phyloP scores from a whole-genome alignment of 768 basidiomycete species.

The Russula compacta region DNA sequence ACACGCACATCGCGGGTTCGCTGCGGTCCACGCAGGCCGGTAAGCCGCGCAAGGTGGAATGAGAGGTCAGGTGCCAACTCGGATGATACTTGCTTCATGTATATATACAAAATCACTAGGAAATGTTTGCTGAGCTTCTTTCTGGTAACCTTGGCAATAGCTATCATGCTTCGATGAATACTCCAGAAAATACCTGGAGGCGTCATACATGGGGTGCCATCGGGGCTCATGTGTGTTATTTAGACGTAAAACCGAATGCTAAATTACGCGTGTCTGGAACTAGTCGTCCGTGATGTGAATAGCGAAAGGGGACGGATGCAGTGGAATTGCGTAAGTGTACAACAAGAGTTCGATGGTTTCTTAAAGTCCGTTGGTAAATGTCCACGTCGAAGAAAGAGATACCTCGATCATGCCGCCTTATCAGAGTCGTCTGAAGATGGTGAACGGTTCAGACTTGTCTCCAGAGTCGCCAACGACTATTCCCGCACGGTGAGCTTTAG shows the following conservation, averaged over 20 bases:
- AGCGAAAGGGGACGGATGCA: not conserved
- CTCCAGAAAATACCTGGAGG: not conserved
- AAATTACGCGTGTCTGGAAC: not conserved
- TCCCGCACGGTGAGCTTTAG: not conserved
- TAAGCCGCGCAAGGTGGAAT: constrained; percentile 6
- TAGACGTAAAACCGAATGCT: not conserved
- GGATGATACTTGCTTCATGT: no score
- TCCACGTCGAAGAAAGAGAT: not conserved
- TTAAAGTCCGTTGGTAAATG: not conserved
- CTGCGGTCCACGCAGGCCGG: constrained; percentile 32
- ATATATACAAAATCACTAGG: not conserved
- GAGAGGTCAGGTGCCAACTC: not conserved
- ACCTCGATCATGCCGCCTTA: not conserved
- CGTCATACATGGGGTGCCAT: not conserved
- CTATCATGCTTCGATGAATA: not conserved
- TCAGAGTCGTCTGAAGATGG: constrained; percentile 20
- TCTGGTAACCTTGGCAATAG: not conserved
- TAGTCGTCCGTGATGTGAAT: constrained; percentile 6
- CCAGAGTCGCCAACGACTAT: constrained; percentile 43
- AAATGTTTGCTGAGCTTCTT: not conserved
- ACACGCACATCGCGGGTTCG: constrained; percentile 53
- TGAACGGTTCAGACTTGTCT: constrained; percentile 26
- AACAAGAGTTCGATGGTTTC: not conserved
- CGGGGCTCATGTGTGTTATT: not conserved
- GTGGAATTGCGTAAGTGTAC: not conserved